A percentile compares a stretch with the other conserved stretches of the same genome.
Evolutionary conservation across 1,284 basidiomycete species (phyloP).

Genomic region (Fomitiporia mediterranea): DNA sequence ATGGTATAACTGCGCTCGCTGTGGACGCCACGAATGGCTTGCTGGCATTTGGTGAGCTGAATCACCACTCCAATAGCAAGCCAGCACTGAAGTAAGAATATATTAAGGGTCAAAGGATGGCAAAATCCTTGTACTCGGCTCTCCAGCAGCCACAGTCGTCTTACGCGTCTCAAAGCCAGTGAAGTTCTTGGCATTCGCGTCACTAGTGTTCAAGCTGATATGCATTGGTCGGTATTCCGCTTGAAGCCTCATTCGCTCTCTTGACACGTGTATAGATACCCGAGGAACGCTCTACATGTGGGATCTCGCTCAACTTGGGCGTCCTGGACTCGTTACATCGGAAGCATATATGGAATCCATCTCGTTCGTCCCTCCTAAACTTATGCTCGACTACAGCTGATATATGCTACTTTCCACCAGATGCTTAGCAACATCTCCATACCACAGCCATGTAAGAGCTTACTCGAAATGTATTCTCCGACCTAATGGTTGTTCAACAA

Average conservation of each 20-base stretch:
- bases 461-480: too few relatives aligned
- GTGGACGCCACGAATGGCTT: constrained; percentile 71
- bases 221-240: constrained; percentile 52
- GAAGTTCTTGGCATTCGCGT: constrained; percentile 61
- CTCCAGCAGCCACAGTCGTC: constrained; percentile 53
- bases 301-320: constrained; percentile 54
- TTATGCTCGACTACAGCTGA: constrained; percentile 7
- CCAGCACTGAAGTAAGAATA: constrained; percentile 3
- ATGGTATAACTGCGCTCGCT: constrained; percentile 58
- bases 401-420: constrained; percentile 31
- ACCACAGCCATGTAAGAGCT: constrained; percentile 62
- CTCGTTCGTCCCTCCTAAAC: constrained; percentile 35
- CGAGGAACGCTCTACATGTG: constrained; percentile 63
- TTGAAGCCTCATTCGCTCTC: background rate
- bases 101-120: constrained; percentile 54
- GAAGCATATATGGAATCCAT: constrained; percentile 46
- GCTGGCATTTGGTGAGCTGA: constrained; percentile 58
- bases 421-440: constrained; percentile 60
- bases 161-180: constrained; percentile 52
- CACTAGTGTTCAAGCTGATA: constrained; percentile 51
- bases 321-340: constrained; percentile 50
- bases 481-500: constrained; percentile 26
- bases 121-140: constrained; percentile 58
- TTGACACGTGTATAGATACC: constrained; percentile 43
- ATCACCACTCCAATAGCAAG: background rate